A percentile compares a stretch with the other conserved stretches of the same genome.
Evolutionary conservation across 1,139 yeast genomes (phyloP).

Genomic region (Nematodospora anomalae): DNA sequence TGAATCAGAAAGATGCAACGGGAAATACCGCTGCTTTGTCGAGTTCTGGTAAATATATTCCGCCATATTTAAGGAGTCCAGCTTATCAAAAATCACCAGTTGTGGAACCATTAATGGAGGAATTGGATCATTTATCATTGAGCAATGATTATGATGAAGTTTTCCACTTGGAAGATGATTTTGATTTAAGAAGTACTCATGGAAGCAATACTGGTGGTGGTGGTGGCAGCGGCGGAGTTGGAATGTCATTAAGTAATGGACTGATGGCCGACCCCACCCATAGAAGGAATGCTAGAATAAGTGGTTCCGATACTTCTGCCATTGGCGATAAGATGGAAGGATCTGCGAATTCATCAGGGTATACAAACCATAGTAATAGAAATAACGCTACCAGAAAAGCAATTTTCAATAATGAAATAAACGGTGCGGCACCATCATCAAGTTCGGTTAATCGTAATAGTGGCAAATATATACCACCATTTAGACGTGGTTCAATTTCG

Average conservation of each 20-base stretch:
- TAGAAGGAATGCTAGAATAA: conserved; percentile 1
- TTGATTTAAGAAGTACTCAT: conserved; percentile 18
- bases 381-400: conserved; percentile 10
- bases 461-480: conserved; percentile 73
- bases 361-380: not conserved
- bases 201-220: conserved; percentile 4
- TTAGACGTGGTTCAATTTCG: conserved; percentile 47
- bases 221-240: not conserved
- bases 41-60: conserved; percentile 40
- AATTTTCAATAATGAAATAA: conserved; percentile 9
- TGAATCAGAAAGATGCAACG: conserved; percentile 3
- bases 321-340: not conserved
- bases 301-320: not conserved
- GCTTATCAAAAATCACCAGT: conserved; percentile 34
- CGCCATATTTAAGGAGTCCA: conserved; percentile 48
- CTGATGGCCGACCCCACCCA: conserved; percentile 3
- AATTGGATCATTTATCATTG: conserved; percentile 36
- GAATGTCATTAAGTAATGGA: not conserved
- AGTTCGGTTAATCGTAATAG: conserved; percentile 28
- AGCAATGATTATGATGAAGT: conserved; percentile 40
- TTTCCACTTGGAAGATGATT: conserved; percentile 48
- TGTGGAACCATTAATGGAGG: conserved; percentile 39
- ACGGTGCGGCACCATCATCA: conserved; percentile 11
- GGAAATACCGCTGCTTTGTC: conserved; percentile 13
- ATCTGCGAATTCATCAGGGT: not conserved